Evolutionary conservation across 768 basidiomycete genomes (phyloP), one percentile per base, ranked within the genome.

Genomic region (Lactifluus volemus): DNA sequence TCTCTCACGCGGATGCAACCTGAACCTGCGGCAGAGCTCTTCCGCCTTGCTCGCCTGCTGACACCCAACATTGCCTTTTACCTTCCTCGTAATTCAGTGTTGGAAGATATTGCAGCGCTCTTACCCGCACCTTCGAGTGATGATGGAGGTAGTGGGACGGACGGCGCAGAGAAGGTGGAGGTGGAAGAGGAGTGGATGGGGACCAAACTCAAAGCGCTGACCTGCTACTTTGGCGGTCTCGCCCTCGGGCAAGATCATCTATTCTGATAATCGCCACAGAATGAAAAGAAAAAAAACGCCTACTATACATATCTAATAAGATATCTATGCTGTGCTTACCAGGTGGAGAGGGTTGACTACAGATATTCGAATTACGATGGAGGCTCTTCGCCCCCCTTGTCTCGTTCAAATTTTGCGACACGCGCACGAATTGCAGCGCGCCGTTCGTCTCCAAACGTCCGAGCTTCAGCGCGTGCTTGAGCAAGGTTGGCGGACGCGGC

Each of bases 111-210:
- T 44, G 80, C 86, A 0, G 73, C 67, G 0, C 72, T 90, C 47
- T 70, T 82, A 41, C 56, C 62, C 11, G 51, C 53, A 21, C n/a
- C 34, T 12, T 15, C 41, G n/a, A 7, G 8, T 49, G 60, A 15
- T 8, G 29, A 25, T n/a, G 25, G 17, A 6, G 49, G 14, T 4
- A 12, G 12, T 19, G 19, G 21, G 59, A 60, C 48, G 49, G 60
- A 60, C 14, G 49, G 58, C 19, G 54, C 52, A 42, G 91, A 93
- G 72, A 77, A 72, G 72, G 80, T 96, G 10, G 96, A 98, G 72
- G 81, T 98, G 7, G 94, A 98, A 70, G 96, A 98, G 73, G 92
- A 92, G 71, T 98, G 93, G 94, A 96, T 92, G 86, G 88, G 92
- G 2, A 78, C 78, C 10, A 96, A 96, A 76, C 73, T 98, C 48